Evolutionary conservation across 768 basidiomycete species (phyloP).

Genomic region (Russula virescens): DNA sequence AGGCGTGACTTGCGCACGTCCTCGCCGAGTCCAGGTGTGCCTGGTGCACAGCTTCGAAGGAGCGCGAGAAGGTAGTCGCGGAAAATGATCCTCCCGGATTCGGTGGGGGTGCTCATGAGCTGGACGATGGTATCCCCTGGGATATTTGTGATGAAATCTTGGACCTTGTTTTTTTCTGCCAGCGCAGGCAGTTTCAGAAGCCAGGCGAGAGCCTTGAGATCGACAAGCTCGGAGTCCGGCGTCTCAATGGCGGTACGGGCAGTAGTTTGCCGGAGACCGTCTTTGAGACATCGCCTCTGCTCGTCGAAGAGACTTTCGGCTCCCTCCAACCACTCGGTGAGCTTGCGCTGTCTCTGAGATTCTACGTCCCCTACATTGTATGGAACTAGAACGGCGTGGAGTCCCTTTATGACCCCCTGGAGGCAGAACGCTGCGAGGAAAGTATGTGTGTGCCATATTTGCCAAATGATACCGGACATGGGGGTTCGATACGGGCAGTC

Average conservation of each 20-base stretch:
- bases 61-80: slow-evolving; percentile 12
- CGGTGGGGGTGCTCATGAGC: slow-evolving; percentile 3
- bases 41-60: slow-evolving; percentile 7
- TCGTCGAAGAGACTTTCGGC: neutral
- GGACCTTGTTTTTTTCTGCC: slow-evolving; percentile 6
- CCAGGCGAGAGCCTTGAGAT: slow-evolving; percentile 8
- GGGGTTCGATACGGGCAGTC: slow-evolving; percentile 25
- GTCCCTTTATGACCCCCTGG: neutral
- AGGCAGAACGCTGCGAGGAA: neutral
- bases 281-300: neutral
- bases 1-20: slow-evolving; percentile 9
- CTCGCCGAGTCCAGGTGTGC: neutral
- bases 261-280: slow-evolving; percentile 1
- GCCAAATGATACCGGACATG: slow-evolving; percentile 6
- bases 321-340: neutral
- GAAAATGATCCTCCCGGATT: neutral
- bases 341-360: neutral
- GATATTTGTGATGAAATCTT: neutral
- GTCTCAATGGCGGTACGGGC: neutral
- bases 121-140: neutral
- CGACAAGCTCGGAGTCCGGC: neutral
- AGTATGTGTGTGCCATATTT: neutral
- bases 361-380: neutral
- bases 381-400: slow-evolving; percentile 11
- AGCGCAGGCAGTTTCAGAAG: neutral